Evolutionary conservation across 2,329 filamentous ascomycete genomes (phyloP).

Genomic region (Ophiocordyceps camponoti-saundersi): DNA sequence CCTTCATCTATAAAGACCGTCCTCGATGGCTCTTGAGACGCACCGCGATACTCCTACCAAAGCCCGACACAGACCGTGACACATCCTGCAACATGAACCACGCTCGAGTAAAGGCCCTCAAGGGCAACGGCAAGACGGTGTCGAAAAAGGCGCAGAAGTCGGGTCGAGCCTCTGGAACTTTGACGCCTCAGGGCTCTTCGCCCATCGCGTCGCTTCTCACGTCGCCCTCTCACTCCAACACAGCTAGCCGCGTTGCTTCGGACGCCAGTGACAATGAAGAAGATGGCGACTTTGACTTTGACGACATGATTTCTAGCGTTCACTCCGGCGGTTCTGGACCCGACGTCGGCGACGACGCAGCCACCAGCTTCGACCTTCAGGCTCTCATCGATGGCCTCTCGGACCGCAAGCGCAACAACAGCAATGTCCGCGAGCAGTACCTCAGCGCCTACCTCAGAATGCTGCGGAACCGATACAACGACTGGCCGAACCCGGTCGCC

Average conservation of each 20-base stretch:
- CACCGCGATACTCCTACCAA: background rate
- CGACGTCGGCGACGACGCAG: conserved; percentile 47
- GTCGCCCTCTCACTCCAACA: conserved; percentile 41
- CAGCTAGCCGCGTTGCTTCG: conserved; percentile 43
- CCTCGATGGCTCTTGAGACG: background rate
- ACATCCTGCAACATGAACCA: conserved; percentile 34
- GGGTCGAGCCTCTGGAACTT: conserved; percentile 37
- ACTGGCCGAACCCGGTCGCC: conserved; percentile 38
- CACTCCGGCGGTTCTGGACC: conserved; percentile 24
- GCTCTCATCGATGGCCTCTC: conserved; percentile 55
- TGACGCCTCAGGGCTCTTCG: conserved; percentile 42
- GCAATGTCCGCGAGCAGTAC: conserved; percentile 44
- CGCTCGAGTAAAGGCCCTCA: conserved; percentile 48
- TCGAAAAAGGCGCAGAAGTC: conserved; percentile 49
- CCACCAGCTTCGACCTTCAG: conserved; percentile 41
- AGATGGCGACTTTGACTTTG: conserved; percentile 18
- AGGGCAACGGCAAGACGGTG: conserved; percentile 53
- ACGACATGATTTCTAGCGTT: conserved; percentile 26
- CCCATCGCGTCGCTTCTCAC: conserved; percentile 38
- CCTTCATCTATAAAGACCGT: background rate
- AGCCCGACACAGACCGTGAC: background rate
- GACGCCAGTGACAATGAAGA: conserved; percentile 40
- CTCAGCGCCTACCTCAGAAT: conserved; percentile 23
- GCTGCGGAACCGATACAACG: conserved; percentile 29
- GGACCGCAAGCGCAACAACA: conserved; percentile 60